A percentile compares a stretch with the other conserved stretches of the same genome.
Conservation (phyloP, 208 protist species). For the Leishmania braziliensis region DNA sequence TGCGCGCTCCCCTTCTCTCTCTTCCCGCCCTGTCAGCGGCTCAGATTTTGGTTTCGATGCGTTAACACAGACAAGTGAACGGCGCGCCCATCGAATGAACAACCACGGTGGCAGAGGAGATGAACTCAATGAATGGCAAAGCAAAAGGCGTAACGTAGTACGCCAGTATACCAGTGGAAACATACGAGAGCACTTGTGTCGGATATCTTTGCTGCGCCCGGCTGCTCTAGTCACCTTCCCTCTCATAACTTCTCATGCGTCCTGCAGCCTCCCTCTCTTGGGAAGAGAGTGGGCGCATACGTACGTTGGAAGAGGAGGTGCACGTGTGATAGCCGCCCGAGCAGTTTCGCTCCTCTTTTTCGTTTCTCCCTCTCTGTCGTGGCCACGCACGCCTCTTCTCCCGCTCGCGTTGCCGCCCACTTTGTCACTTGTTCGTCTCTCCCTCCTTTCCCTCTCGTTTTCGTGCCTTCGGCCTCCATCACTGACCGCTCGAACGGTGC, state of each 20-base stretch:
- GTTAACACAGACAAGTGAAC: background rate
- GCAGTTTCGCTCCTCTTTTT: background rate
- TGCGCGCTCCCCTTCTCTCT: background rate
- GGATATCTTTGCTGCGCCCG: background rate
- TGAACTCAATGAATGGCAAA: background rate
- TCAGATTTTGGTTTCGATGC: background rate
- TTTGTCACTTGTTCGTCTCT: background rate
- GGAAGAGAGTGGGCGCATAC: background rate
- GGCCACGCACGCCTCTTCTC: background rate
- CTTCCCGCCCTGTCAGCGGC: background rate
- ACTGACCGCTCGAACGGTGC: background rate
- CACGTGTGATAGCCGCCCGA: background rate
- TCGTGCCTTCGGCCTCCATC: background rate
- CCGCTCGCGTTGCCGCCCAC: background rate
- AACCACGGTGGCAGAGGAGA: background rate
- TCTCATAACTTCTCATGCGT: background rate
- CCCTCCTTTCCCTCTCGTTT: background rate
- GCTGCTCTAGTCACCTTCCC: background rate
- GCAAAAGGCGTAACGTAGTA: background rate
- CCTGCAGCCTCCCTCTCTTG: background rate
- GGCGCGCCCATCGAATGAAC: background rate
- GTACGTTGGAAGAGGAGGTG: background rate
- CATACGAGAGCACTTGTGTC: background rate
- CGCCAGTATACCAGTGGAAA: background rate
- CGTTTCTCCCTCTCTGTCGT: background rate